These are phyloP conservation scores for Candida mattraensis DNA, from an alignment of 805 yeast species.

Conservation along the genomic window DNA sequence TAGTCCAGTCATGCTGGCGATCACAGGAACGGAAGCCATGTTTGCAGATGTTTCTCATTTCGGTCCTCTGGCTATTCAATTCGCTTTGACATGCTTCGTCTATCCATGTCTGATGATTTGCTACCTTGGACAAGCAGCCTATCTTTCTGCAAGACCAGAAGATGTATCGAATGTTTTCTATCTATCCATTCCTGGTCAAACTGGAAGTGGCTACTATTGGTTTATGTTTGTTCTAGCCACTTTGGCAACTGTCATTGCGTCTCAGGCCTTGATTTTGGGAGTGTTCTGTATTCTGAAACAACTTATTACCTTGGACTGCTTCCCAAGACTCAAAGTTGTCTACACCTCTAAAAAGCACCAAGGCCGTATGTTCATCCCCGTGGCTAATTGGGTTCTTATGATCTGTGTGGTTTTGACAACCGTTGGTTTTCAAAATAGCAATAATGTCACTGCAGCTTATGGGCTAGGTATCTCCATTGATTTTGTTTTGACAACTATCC, in stretches of 20 bases:
- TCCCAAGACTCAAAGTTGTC: conserved; percentile 47
- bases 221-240: conserved; percentile 52
- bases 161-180: conserved; percentile 45
- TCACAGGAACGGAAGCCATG: conserved; percentile 65
- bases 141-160: conserved; percentile 40
- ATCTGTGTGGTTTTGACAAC: conserved; percentile 50
- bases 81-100: conserved; percentile 46
- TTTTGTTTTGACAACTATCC: conserved; percentile 49
- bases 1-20: conserved; percentile 51
- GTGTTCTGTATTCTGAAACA: conserved; percentile 54
- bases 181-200: conserved; percentile 50
- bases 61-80: conserved; percentile 48
- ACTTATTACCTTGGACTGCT: conserved; percentile 52
- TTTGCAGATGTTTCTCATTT: conserved; percentile 64
- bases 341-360: conserved; percentile 44
- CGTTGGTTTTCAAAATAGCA: conserved; percentile 51
- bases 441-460: conserved; percentile 57
- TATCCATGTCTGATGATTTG: conserved; percentile 52
- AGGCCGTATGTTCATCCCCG: conserved; percentile 57
- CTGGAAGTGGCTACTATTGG: conserved; percentile 48
- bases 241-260: conserved; percentile 55
- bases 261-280: conserved; percentile 58
- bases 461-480: conserved; percentile 60
- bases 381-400: conserved; percentile 50
- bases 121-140: conserved; percentile 61